Percentiles rank a stretch among this genome's conserved stretches.
Conservation (phyloP, 768 basidiomycete genomes). For the Lactifluus echinatus region DNA sequence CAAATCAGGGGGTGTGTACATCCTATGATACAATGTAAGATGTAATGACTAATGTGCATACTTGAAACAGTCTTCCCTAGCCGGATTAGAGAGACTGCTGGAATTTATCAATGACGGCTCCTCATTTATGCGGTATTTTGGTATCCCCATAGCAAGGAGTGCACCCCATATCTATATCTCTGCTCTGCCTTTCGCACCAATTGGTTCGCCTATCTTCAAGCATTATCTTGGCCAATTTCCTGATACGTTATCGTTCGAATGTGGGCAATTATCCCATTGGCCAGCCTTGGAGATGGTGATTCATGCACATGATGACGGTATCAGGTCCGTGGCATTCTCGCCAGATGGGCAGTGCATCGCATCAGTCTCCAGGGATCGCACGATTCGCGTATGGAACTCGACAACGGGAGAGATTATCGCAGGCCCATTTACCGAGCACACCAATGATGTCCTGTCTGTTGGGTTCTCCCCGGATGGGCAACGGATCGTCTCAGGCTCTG, state of each 20-base stretch:
- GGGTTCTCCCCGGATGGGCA: background rate
- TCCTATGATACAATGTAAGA: background rate
- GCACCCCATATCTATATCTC: background rate
- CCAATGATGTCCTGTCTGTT: background rate
- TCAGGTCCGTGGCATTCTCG: background rate
- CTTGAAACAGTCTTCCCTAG: background rate
- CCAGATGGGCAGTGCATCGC: background rate
- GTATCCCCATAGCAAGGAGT: background rate
- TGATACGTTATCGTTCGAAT: background rate
- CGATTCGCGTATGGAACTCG: background rate
- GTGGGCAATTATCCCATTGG: background rate
- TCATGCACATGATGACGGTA: background rate
- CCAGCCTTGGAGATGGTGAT: background rate
- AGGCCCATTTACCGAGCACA: background rate
- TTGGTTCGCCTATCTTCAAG: background rate
- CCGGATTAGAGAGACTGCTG: background rate
- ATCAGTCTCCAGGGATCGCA: background rate
- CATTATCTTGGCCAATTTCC: background rate
- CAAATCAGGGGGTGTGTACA: background rate
- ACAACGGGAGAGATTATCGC: background rate
- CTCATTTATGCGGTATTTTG: background rate
- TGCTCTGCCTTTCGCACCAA: no score
- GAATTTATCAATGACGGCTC: background rate
- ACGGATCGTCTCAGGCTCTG: background rate
- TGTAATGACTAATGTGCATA: background rate